Conservation (phyloP, 192 early-diverging fungal genomes). For the Powellomyces hirtus region DNA sequence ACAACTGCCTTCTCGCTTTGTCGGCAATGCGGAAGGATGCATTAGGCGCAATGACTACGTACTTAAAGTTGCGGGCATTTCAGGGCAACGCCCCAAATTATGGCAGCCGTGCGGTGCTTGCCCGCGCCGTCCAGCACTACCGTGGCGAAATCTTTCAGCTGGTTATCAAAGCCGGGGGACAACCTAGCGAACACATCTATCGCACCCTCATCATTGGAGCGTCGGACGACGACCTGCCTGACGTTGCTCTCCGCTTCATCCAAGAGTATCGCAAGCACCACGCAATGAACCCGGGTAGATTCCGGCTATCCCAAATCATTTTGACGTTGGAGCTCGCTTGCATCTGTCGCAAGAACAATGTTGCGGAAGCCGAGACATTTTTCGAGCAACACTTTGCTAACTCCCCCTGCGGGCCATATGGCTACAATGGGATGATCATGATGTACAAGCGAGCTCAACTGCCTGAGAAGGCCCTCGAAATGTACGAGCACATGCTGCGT, state of each 20-base stretch:
- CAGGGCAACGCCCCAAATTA: neutral
- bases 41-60: neutral
- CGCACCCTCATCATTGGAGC: conserved; percentile 1
- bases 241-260: neutral
- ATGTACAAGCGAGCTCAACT: too few species aligned
- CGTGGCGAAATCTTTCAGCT: neutral
- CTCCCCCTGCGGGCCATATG: too few species aligned
- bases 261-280: conserved; percentile 12
- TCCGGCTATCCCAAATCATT: too few species aligned
- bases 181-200: neutral
- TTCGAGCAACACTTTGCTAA: too few species aligned
- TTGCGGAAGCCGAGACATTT: too few species aligned
- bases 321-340: too few species aligned
- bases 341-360: too few species aligned
- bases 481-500: too few species aligned
- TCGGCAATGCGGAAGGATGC: neutral
- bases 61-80: conserved; percentile 4
- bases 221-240: neutral
- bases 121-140: neutral
- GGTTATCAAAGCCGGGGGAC: neutral
- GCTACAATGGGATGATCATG: too few species aligned
- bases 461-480: too few species aligned
- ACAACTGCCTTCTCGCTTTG: conserved; percentile 6
- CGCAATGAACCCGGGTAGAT: too few species aligned
- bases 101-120: neutral